phyloP scores from a whole-genome alignment of 2,329 filamentous ascomycete species.

The Aspergillus carbonarius region DNA sequence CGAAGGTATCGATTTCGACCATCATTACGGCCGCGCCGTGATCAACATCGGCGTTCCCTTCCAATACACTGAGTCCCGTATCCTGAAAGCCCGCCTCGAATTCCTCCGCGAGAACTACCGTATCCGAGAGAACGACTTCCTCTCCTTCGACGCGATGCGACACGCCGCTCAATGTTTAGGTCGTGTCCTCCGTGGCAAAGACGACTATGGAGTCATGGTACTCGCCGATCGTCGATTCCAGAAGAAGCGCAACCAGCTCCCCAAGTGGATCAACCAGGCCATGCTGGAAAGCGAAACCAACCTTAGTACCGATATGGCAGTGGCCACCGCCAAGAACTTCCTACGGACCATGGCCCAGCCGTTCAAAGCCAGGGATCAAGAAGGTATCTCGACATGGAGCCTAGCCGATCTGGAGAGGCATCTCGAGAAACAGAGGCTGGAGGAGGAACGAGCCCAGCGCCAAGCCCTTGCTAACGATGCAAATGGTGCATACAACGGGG shows the following conservation, averaged over 20 bases:
- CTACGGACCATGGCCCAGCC: constrained; percentile 89
- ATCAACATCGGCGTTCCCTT: constrained; percentile 96
- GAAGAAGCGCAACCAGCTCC: constrained; percentile 85
- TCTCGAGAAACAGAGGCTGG: constrained; percentile 65
- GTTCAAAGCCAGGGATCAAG: constrained; percentile 77
- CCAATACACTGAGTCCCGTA: constrained; percentile 97
- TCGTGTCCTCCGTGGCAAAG: constrained; percentile 90
- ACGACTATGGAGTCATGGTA: constrained; percentile 99
- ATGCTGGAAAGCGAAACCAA: constrained; percentile 83
- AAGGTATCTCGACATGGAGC: constrained; percentile 92
- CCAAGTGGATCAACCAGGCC: constrained; percentile 94
- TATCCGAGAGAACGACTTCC: constrained; percentile 94
- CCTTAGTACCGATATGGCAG: constrained; percentile 91
- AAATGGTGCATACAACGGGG: constrained; percentile 25
- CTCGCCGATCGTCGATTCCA: constrained; percentile 90
- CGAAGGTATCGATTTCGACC: constrained; percentile 98
- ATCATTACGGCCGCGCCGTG: constrained; percentile 95
- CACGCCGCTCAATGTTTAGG: constrained; percentile 96
- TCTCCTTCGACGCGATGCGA: constrained; percentile 99
- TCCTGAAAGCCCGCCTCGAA: constrained; percentile 90
- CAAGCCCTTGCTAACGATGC: constrained; percentile 38
- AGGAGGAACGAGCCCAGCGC: constrained; percentile 66
- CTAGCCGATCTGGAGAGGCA: constrained; percentile 73
- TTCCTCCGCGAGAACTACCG: constrained; percentile 97
- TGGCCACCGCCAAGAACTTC: constrained; percentile 85